Percentiles rank a stretch among this genome's conserved stretches.
These are phyloP conservation scores for Schoenoplectus triqueter DNA, from an alignment of 202 grass and related monocot genomes.

Conservation along the genomic window DNA sequence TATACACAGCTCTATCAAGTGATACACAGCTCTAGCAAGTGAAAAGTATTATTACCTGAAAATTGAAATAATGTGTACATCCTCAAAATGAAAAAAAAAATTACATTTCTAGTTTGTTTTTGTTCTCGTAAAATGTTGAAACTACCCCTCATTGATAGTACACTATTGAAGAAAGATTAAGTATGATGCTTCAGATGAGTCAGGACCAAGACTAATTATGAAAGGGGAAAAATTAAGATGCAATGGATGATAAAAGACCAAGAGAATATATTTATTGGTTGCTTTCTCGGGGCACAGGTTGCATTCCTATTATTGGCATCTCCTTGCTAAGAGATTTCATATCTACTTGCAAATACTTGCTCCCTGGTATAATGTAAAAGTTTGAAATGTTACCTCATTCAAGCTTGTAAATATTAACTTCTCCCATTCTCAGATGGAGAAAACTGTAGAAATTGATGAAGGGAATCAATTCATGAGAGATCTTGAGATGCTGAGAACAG, in stretches of 20 bases:
- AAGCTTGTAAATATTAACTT: conserved; percentile 31
- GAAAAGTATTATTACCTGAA: background rate
- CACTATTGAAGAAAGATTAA: background rate
- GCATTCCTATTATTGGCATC: background rate
- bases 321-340: background rate
- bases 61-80: background rate
- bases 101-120: background rate
- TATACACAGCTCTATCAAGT: background rate
- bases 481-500: conserved; percentile 82
- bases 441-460: conserved; percentile 93
- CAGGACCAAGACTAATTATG: conserved; percentile 18
- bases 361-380: background rate
- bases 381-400: conserved; percentile 8
- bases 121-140: background rate
- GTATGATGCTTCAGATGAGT: background rate
- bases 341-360: background rate
- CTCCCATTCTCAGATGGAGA: conserved; percentile 78
- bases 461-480: conserved; percentile 82
- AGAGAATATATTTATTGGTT: background rate
- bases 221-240: background rate
- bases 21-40: background rate
- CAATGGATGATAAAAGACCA: background rate
- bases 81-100: background rate
- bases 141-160: background rate
- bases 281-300: background rate